A percentile compares a stretch with the other conserved stretches of the same genome.
Evolutionary conservation across 129 eudicot genomes (phyloP).

Genomic region (Tanacetum coccineum): DNA sequence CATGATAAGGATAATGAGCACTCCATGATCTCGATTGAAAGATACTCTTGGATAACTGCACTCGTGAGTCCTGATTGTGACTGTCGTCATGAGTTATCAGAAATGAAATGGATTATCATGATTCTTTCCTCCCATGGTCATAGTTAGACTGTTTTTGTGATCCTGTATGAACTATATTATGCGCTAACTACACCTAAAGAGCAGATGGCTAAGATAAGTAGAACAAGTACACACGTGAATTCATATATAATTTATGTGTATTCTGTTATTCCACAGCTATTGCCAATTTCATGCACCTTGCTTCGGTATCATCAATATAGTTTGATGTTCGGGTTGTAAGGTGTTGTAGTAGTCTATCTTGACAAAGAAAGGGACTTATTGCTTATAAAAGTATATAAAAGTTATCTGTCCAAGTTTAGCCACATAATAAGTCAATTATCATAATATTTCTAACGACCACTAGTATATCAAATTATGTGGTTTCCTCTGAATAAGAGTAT

Average conservation of each 20-base stretch:
- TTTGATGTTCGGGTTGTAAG: constrained; percentile 12
- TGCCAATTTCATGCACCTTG: constrained; percentile 9
- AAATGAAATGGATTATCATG: neutral
- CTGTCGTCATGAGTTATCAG: neutral
- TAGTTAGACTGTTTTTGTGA: neutral
- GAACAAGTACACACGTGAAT: neutral
- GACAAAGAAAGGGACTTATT: constrained; percentile 19
- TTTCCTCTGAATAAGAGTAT: constrained; percentile 8
- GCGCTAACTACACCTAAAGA: constrained; percentile 7
- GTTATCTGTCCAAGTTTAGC: constrained; percentile 20
- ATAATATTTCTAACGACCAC: constrained; percentile 29
- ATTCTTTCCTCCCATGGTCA: neutral
- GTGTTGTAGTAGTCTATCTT: constrained; percentile 9
- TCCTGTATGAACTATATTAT: no score
- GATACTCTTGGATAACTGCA: constrained; percentile 2
- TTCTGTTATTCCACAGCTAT: neutral
- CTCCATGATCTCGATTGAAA: constrained; percentile 21
- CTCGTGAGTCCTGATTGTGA: neutral
- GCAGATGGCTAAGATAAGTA: neutral
- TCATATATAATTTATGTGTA: neutral
- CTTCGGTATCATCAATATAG: constrained; percentile 6
- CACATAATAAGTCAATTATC: constrained; percentile 26
- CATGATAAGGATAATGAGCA: constrained; percentile 12
- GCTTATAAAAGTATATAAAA: neutral
- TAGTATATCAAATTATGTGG: constrained; percentile 11